Conservation (phyloP, 352 stramenopile genomes). For the Phytopythium kandeliae region DNA sequence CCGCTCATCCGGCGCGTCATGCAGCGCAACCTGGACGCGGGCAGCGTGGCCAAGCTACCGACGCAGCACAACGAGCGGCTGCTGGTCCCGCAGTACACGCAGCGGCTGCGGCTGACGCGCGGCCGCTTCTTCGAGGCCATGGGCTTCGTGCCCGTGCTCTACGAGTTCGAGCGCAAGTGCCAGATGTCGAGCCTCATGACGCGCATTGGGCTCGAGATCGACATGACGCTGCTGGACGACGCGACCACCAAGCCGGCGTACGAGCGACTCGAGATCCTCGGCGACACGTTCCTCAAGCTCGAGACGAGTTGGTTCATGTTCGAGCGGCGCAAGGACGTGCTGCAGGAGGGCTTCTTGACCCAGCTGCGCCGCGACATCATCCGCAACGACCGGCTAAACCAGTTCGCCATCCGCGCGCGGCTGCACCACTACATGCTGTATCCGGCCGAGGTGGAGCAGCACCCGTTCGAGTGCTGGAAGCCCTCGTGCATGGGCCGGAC, state of each 20-base stretch:
- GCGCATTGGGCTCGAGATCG: conserved; percentile 66
- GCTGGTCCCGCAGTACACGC: conserved; percentile 68
- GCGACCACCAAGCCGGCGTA: conserved; percentile 83
- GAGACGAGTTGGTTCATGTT: conserved; percentile 86
- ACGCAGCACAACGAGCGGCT: conserved; percentile 76
- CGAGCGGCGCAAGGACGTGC: conserved; percentile 61
- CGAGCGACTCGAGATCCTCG: conserved; percentile 77
- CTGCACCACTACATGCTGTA: conserved; percentile 82
- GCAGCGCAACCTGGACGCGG: conserved; percentile 68
- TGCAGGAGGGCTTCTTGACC: conserved; percentile 65
- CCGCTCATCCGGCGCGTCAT: conserved; percentile 80
- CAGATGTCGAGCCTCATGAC: conserved; percentile 86
- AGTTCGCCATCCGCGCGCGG: conserved; percentile 49
- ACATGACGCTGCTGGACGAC: conserved; percentile 70
- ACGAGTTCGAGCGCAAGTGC: conserved; percentile 87
- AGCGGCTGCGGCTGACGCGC: conserved; percentile 53
- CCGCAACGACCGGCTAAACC: conserved; percentile 74
- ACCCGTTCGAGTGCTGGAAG: conserved; percentile 82
- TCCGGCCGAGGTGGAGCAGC: conserved; percentile 70
- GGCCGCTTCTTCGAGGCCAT: conserved; percentile 77
- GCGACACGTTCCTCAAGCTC: conserved; percentile 82
- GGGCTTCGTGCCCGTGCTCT: conserved; percentile 75
- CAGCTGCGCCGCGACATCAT: conserved; percentile 81
- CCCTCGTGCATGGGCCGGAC: conserved; percentile 85
- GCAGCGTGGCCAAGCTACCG: conserved; percentile 43